Conservation (phyloP, 148 eudicot genomes). For the Dysphania ambrosioides region DNA sequence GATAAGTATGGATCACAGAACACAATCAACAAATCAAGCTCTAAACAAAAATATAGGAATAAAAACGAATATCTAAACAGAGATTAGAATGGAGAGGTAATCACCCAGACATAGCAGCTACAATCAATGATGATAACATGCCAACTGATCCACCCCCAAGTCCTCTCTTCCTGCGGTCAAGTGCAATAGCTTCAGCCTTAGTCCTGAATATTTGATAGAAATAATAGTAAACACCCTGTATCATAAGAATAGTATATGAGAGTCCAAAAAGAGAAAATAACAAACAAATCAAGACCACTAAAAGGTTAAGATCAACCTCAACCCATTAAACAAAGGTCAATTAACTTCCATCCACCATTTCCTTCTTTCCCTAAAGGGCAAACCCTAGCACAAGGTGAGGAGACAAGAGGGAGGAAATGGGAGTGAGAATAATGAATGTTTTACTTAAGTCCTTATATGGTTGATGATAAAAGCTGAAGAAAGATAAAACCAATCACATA, state of each 20-base stretch:
- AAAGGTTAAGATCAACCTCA: background rate
- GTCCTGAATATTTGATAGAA: slow-evolving; percentile 99
- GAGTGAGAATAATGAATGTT: background rate
- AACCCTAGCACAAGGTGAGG: background rate
- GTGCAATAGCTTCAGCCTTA: slow-evolving; percentile 79
- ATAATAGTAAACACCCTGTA: slow-evolving; percentile 99
- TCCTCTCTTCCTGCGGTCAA: slow-evolving; percentile 67
- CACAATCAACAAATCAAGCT: background rate
- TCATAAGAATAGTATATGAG: slow-evolving; percentile 46
- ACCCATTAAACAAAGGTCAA: background rate
- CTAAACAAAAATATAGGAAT: background rate
- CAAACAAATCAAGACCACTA: slow-evolving; percentile 3
- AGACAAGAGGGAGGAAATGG: too few species aligned
- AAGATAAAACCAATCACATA: background rate
- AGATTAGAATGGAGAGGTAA: slow-evolving; percentile 20
- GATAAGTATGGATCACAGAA: background rate
- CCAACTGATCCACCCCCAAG: slow-evolving; percentile 97
- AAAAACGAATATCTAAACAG: background rate
- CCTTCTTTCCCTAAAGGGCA: slow-evolving; percentile 1
- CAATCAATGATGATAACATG: slow-evolving; percentile 83
- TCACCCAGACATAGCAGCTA: slow-evolving; percentile 97
- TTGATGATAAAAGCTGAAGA: background rate
- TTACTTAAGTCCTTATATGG: background rate
- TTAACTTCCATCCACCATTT: slow-evolving; percentile 6
- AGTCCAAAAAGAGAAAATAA: slow-evolving; percentile 30